A percentile compares a stretch with the other conserved stretches of the same genome.
Evolutionary conservation across 148 eudicot genomes (phyloP).

Genomic region (Linanthus parryae): DNA sequence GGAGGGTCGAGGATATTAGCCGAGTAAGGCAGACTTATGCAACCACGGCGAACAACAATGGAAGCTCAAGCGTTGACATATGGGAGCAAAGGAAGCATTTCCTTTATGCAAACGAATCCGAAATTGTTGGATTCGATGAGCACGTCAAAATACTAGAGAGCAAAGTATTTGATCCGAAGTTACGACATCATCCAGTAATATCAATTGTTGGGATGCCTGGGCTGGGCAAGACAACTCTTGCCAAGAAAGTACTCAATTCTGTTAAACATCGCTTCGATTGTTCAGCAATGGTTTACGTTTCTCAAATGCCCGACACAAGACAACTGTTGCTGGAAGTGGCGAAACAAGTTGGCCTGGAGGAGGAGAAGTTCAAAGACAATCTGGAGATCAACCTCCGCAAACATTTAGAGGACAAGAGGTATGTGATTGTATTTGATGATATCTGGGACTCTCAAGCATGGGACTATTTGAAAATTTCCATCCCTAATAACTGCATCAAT

Average conservation of each 20-base stretch:
- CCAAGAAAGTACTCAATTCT: conserved; percentile 3
- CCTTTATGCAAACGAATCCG: background rate
- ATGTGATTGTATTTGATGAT: conserved; percentile 14
- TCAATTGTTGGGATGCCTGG: conserved; percentile 13
- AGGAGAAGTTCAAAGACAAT: background rate
- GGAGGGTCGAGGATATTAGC: conserved; percentile 2
- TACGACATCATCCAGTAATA: background rate
- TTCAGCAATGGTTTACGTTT: conserved; percentile 9
- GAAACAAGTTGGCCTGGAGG: background rate
- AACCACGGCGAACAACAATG: background rate
- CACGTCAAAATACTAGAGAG: background rate
- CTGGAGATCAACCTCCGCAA: background rate
- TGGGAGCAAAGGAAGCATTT: background rate
- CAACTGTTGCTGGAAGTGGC: background rate
- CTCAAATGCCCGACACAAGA: background rate
- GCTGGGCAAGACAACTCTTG: conserved; percentile 15
- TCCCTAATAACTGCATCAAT: background rate
- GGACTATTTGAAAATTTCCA: background rate
- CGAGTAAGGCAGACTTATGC: background rate
- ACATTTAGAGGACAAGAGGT: conserved; percentile 3
- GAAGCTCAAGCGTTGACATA: background rate
- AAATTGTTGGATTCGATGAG: conserved; percentile 7
- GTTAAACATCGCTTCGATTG: background rate
- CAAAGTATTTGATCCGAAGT: background rate
- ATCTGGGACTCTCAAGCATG: conserved; percentile 6